A percentile compares a stretch with the other conserved stretches of the same genome.
These are phyloP conservation scores for Pyricularia sp. DNA, from an alignment of 2,329 filamentous ascomycete genomes.

Conservation along the genomic window DNA sequence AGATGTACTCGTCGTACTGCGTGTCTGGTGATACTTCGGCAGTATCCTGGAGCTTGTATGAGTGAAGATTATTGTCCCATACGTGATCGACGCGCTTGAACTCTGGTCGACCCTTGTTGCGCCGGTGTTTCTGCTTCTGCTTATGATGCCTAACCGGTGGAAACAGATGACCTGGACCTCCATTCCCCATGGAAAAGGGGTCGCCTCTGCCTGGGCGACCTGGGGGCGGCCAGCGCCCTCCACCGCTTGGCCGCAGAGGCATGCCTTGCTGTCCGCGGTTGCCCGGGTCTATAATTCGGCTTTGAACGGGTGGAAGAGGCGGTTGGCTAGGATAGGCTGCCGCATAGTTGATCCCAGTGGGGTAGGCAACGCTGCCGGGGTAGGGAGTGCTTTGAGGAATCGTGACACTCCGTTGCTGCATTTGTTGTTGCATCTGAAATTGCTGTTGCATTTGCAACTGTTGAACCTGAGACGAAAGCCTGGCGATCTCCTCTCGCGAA, in stretches of 20 bases:
- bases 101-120: conserved; percentile 17
- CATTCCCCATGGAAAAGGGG: neutral
- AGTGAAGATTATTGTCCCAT: conserved; percentile 40
- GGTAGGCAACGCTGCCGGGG: neutral
- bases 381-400: neutral
- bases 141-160: neutral
- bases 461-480: conserved; percentile 2
- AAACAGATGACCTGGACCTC: neutral
- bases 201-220: neutral
- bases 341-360: neutral
- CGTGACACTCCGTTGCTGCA: conserved; percentile 2
- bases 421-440: conserved; percentile 10
- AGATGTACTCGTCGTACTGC: conserved; percentile 69
- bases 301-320: neutral
- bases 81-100: conserved; percentile 46
- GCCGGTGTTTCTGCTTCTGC: conserved; percentile 7
- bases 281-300: conserved; percentile 6
- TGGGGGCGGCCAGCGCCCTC: neutral
- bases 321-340: neutral
- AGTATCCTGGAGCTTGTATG: conserved; percentile 46
- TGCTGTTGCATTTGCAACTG: conserved; percentile 14
- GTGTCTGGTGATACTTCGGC: conserved; percentile 32
- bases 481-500: neutral
- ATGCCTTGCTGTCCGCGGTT: neutral
- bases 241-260: neutral